Base-by-base conservation (phyloP, 2,329 filamentous ascomycete species). In the Apiospora malaysiana region DNA sequence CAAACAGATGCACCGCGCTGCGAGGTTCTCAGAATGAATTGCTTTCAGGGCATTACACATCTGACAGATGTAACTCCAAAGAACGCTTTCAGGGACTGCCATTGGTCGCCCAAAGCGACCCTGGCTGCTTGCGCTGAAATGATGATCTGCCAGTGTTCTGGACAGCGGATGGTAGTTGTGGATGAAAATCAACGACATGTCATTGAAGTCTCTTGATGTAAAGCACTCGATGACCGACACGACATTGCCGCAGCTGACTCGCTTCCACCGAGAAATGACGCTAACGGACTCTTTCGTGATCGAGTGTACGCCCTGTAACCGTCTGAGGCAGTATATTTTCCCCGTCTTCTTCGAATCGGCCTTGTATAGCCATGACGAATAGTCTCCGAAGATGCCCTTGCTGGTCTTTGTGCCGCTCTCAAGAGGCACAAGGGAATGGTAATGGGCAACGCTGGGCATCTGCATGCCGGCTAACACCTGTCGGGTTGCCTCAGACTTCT, bases 31-130 rank as follows among this genome's bases (percentile, higher is more conserved):
- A 16, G 88, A 87, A 79, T 99, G 96, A 49, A 99, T 95, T 0
- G 93, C 89, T 78, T 94, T 95, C 46, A 99, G 84, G 0, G 94
- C 96, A 74, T 93, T 96, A 49, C 94, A 91, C 72, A 99, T 92
- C 80, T 99, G 96, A 7, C 95, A 92, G 72, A 98, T 90, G 79
- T 98, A 99, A 63, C 91, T 90, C 96, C 96, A 99, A 1, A 99
- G 82, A 1, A 94, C 86, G 70, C 91, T 89, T 80, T 98, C 95
- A 2, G 89, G 82, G 27, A 94, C 82, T 2, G 84, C 80, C 0
- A 81, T 75, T 78, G 82, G 88, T 76, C 77, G 81, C 74, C 81
- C 83, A 75, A 79, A 85, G 71, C 84, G 85, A 80, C 81, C 81
- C 79, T 82, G 81, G 74, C 79, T 80, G 77, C 78, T 71, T 21